A percentile compares a stretch with the other conserved stretches of the same genome.
phyloP scores from a whole-genome alignment of 176 grass and related monocot genomes.

The Rhynchospora pubera region DNA sequence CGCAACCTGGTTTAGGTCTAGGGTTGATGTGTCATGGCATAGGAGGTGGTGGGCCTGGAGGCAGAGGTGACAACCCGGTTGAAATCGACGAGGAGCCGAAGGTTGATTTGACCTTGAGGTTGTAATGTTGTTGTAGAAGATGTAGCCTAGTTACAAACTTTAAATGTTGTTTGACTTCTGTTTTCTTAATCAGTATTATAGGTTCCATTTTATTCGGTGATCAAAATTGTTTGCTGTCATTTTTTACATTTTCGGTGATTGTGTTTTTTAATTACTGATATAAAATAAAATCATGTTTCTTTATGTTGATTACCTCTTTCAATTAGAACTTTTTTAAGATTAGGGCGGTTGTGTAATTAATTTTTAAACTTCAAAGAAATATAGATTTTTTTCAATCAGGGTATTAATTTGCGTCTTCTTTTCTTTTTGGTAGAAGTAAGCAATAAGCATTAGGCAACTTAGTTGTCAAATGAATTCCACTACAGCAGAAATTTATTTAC shows the following conservation, averaged over 20 bases:
- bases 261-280: background rate
- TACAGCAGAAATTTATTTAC: background rate
- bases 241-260: background rate
- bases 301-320: background rate
- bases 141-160: background rate
- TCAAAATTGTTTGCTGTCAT: background rate
- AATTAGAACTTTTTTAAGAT: background rate
- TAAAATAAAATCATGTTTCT: background rate
- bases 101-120: slow-evolving; percentile 22
- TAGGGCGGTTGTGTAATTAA: background rate
- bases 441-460: background rate
- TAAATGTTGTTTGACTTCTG: background rate
- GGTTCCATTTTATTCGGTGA: slow-evolving; percentile 4
- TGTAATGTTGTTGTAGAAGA: background rate
- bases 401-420: background rate
- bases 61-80: background rate
- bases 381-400: background rate
- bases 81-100: slow-evolving; percentile 14
- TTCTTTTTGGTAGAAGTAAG: background rate
- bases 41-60: background rate
- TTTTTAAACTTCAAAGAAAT: background rate
- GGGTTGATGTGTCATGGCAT: background rate
- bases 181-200: slow-evolving; percentile 1
- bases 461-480: background rate
- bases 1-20: background rate